Conservation (phyloP, 2,329 filamentous ascomycete species). For the Pseudocercospora fijiensis region DNA sequence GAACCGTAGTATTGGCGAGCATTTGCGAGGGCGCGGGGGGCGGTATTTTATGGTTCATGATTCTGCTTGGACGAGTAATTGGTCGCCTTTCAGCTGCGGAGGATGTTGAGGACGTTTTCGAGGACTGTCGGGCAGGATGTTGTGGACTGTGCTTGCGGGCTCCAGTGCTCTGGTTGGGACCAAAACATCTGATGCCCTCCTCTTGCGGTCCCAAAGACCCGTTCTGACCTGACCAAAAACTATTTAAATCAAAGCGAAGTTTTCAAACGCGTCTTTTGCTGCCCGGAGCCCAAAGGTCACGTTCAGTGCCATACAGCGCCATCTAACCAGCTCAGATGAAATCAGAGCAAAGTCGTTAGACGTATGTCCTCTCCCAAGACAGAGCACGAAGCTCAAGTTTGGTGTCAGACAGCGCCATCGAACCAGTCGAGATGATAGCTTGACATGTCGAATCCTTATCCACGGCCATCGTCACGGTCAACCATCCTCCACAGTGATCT, state of each 20-base stretch:
- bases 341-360: neutral
- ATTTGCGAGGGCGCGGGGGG: neutral
- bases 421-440: neutral
- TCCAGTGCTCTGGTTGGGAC: constrained; percentile 6
- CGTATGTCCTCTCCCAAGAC: neutral
- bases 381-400: neutral
- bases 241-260: neutral
- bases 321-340: neutral
- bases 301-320: neutral
- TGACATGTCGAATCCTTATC: neutral
- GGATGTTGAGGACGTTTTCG: neutral
- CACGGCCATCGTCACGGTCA: neutral
- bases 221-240: neutral
- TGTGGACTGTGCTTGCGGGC: neutral
- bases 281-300: neutral
- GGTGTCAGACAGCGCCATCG: neutral
- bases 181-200: constrained; percentile 12
- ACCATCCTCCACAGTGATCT: neutral
- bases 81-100: neutral
- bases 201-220: constrained; percentile 9
- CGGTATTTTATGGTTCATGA: neutral
- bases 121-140: neutral
- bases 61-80: neutral
- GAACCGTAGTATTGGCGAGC: neutral
- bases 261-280: neutral